These are phyloP conservation scores for Blastosporella zonata DNA, from an alignment of 1,284 basidiomycete species.

Conservation along the genomic window DNA sequence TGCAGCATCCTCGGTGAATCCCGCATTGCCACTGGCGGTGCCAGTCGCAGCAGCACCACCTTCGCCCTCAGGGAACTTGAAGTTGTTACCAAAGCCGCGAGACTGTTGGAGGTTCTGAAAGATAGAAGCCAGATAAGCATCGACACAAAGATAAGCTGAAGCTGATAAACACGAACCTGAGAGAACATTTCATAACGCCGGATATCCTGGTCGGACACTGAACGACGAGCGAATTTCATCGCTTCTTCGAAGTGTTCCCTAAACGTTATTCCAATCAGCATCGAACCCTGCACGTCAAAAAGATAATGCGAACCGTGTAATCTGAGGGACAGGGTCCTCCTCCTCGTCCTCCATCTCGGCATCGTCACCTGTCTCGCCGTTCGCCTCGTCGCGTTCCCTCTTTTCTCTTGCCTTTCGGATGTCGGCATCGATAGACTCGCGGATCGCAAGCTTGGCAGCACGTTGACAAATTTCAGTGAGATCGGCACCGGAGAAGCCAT, in stretches of 20 bases:
- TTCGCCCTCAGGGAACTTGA: constrained; percentile 93
- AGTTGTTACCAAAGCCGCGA: constrained; percentile 83
- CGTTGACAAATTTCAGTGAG: constrained; percentile 98
- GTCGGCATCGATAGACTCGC: constrained; percentile 93
- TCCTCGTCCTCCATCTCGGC: constrained; percentile 76
- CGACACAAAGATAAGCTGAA: constrained; percentile 13
- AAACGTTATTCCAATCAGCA: constrained; percentile 2
- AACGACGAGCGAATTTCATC: constrained; percentile 90
- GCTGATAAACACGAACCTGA: constrained; percentile 45
- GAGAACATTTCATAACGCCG: constrained; percentile 92
- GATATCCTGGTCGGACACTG: constrained; percentile 93
- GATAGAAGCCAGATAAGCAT: constrained; percentile 10
- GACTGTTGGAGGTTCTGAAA: constrained; percentile 82
- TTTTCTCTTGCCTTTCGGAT: constrained; percentile 80
- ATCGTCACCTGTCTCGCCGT: constrained; percentile 59
- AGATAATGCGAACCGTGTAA: constrained; percentile 63
- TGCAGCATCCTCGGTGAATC: constrained; percentile 75
- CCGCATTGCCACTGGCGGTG: constrained; percentile 63
- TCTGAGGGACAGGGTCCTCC: constrained; percentile 96
- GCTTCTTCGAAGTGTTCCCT: constrained; percentile 97
- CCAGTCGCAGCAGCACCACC: constrained; percentile 40
- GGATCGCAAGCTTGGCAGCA: constrained; percentile 94
- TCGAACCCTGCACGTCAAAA: constrained; percentile 3
- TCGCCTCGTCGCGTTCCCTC: constrained; percentile 76
- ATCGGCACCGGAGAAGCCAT: constrained; percentile 99